Base-by-base conservation (phyloP, 768 basidiomycete genomes). In the Suillus variegatus region DNA sequence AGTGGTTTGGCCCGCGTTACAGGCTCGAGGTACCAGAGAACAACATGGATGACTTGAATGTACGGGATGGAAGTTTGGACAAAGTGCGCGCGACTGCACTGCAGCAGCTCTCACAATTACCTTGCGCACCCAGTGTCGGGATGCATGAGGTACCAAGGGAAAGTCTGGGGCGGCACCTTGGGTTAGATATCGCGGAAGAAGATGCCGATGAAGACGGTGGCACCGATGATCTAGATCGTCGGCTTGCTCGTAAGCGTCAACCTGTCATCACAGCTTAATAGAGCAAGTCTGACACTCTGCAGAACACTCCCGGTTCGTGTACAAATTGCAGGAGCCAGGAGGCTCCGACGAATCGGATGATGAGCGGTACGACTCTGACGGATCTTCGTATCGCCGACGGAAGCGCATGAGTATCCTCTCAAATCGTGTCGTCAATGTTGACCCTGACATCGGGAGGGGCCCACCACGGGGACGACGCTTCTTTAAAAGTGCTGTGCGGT, bases 1-100 rank as follows among this genome's bases (percentile, higher is more conserved):
- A 99, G 76, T 99, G 95, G 90, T 99, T 96, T 75, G 97, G 96
- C 0, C 97, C 97, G 18, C 82, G 95, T 66, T 99, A 96, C 77
- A 84, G 95, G 66, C 82, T 99, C 44, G 96, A 98, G 72, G 96
- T 99, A 2, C 84, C 88, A 32, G 84, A 86, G 67, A 98, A 92
- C 72, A 99, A 99, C 73, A 94, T 97, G 92, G 95, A 97, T 66
- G 94, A 99, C 72, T 79, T 93, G 71, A 99, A 99, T 74, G 77
- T 89, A 65, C 86, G 85, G 67, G 91, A 96, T 69, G 86, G 86
- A 12, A 91, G 92, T 36, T 77, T 99, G 41, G 90, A 97, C 64
- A 83, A 82, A 70, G 90, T 96, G 62, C 86, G 90, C 90, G 93
- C 78, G 75, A 74, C 80, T 58, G 78, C 86, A 65, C 74, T 90